Evolutionary conservation across 139 green algal species (phyloP).

Genomic region (Auxenochlorella protothecoides): DNA sequence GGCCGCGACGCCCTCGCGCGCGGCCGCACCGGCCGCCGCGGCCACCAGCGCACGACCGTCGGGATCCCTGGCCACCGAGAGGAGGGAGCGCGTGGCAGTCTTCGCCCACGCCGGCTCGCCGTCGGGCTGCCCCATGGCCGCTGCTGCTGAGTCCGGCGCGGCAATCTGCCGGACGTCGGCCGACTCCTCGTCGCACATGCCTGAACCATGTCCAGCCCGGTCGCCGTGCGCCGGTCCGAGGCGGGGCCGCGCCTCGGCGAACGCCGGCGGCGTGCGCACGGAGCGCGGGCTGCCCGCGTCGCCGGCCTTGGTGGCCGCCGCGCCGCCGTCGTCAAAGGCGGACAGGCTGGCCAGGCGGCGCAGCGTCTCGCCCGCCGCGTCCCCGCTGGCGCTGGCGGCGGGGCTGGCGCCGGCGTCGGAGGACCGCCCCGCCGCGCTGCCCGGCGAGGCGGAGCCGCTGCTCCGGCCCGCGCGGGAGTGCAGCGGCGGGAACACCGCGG

Average conservation of each 20-base stretch:
- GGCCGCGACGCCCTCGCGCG: not conserved
- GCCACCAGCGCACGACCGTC: constrained; percentile 14
- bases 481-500: not conserved
- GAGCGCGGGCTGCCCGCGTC: too few species aligned
- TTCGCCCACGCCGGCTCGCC: not conserved
- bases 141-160: not conserved
- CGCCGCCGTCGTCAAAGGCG: not conserved
- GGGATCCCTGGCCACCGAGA: constrained; percentile 15
- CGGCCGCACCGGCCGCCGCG: constrained; percentile 4
- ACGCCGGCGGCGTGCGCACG: too few species aligned
- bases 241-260: not conserved
- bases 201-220: not conserved
- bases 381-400: not conserved
- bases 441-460: not conserved
- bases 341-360: not conserved
- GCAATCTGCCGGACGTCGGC: not conserved
- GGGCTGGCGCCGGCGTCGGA: not conserved
- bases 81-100: not conserved
- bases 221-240: constrained; percentile 13
- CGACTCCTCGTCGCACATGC: not conserved
- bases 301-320: too few species aligned
- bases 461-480: not conserved
- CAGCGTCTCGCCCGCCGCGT: not conserved
- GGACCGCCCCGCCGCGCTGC: not conserved
- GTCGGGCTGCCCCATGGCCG: not conserved